Evolutionary conservation across 2,329 filamentous ascomycete genomes (phyloP).

Genomic region (Fonsecaea monophora): DNA sequence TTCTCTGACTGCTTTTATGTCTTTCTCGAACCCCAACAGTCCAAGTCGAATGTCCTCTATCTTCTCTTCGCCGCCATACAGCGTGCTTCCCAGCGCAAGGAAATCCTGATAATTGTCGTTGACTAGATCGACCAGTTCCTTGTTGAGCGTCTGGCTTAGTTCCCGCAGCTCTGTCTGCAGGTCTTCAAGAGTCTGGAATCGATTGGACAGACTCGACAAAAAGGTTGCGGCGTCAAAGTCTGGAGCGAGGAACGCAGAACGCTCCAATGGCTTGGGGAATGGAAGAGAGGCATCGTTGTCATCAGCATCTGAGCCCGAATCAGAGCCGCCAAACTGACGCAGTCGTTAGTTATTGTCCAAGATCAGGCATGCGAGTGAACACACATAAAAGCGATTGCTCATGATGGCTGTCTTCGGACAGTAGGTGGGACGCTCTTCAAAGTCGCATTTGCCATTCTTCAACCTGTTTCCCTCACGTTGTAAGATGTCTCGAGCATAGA

Average conservation of each 20-base stretch:
- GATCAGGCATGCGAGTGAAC: neutral
- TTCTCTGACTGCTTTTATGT: conserved; percentile 75
- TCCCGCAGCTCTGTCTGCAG: conserved; percentile 84
- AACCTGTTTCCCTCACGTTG: neutral
- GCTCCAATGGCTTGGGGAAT: conserved; percentile 83
- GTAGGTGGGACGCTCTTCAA: neutral
- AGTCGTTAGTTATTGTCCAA: conserved; percentile 9
- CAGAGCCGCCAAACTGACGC: conserved; percentile 32
- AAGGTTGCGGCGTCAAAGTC: conserved; percentile 82
- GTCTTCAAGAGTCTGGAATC: conserved; percentile 96
- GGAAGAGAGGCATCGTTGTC: conserved; percentile 75
- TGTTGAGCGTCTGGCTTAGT: conserved; percentile 77
- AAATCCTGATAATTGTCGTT: conserved; percentile 96
- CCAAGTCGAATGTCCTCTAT: conserved; percentile 90
- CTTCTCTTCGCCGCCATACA: conserved; percentile 87
- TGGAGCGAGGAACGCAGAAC: conserved; percentile 78
- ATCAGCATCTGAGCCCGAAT: conserved; percentile 56
- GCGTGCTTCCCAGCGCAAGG: conserved; percentile 77
- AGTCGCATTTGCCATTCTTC: conserved; percentile 5
- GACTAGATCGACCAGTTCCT: conserved; percentile 90
- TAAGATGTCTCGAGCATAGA: neutral
- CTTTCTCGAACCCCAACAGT: conserved; percentile 81
- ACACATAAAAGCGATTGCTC: conserved; percentile 36
- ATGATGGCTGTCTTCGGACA: conserved; percentile 15
- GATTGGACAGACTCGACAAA: conserved; percentile 79